Evolutionary conservation across 75 land plant species (phyloP).

Genomic region (Pseudotsuga menziesii): DNA sequence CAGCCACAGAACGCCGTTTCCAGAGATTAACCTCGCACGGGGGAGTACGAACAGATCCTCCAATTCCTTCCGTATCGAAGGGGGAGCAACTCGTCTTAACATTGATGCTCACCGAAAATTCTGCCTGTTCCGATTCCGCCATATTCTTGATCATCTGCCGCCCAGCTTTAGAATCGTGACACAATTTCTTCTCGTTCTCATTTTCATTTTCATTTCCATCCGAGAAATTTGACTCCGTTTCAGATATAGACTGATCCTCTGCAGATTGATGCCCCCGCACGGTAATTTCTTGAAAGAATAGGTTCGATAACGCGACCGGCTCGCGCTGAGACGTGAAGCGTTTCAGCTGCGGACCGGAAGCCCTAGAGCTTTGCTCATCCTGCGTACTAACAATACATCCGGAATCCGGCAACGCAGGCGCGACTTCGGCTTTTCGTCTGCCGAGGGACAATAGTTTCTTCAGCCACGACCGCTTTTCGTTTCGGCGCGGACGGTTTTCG

Average conservation of each 20-base stretch:
- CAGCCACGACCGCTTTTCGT: background rate
- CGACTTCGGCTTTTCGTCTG: background rate
- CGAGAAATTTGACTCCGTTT: too few species aligned
- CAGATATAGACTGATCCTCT: too few species aligned
- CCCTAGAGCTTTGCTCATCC: background rate
- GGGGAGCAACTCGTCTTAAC: too few species aligned
- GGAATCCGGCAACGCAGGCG: too few species aligned
- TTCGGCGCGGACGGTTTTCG: background rate
- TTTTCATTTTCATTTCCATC: background rate
- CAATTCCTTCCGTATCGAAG: too few species aligned
- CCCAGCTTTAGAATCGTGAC: too few species aligned
- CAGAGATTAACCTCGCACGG: background rate
- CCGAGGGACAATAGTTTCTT: background rate
- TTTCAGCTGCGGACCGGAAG: background rate
- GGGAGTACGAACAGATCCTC: background rate
- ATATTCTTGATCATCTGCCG: too few species aligned
- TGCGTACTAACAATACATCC: too few species aligned
- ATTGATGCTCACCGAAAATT: too few species aligned
- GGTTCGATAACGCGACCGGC: background rate
- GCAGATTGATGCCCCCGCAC: background rate
- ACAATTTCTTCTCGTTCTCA: background rate
- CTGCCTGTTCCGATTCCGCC: too few species aligned
- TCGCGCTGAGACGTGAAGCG: slow-evolving; percentile 1
- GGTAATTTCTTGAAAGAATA: background rate
- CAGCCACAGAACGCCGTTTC: slow-evolving; percentile 1